Conservation (phyloP, 208 protist genomes). For the Acanthamoeba castellanii region DNA sequence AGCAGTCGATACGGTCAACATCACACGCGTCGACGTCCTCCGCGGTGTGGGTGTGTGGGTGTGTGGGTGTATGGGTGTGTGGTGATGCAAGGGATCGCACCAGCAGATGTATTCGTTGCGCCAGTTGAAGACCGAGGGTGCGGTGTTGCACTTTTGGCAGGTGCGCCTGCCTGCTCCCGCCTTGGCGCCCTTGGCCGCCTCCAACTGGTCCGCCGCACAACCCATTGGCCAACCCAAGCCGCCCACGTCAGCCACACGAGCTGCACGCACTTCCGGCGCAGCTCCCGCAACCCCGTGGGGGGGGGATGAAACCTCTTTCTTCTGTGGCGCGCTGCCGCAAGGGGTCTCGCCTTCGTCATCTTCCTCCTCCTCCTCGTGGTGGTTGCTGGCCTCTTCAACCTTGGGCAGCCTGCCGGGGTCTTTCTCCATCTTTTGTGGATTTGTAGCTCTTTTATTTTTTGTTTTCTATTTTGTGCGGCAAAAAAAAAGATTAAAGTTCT, state of each 20-base stretch:
- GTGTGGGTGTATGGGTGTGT: no score
- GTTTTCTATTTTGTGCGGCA: neutral
- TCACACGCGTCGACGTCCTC: no score
- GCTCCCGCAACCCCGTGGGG: neutral
- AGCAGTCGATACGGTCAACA: no score
- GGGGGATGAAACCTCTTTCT: neutral
- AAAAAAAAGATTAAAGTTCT: neutral
- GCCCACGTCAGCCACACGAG: no score
- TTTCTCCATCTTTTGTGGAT: neutral
- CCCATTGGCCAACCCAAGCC: no score
- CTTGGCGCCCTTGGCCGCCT: neutral
- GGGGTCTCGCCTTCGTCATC: slow-evolving; percentile 32
- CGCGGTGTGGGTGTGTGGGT: no score
- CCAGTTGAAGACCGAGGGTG: neutral
- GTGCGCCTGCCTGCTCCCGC: neutral
- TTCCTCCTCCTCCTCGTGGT: neutral
- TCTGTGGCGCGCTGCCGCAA: slow-evolving; percentile 39
- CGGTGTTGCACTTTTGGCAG: slow-evolving; percentile 15
- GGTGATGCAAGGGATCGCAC: no score
- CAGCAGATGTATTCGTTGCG: slow-evolving; percentile 11
- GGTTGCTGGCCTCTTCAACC: neutral
- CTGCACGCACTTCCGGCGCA: neutral
- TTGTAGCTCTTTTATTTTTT: neutral
- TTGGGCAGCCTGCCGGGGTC: neutral
- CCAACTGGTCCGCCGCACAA: neutral